Conservation (phyloP, 2,329 filamentous ascomycete genomes). For the Phyllosticta citribraziliensis region DNA sequence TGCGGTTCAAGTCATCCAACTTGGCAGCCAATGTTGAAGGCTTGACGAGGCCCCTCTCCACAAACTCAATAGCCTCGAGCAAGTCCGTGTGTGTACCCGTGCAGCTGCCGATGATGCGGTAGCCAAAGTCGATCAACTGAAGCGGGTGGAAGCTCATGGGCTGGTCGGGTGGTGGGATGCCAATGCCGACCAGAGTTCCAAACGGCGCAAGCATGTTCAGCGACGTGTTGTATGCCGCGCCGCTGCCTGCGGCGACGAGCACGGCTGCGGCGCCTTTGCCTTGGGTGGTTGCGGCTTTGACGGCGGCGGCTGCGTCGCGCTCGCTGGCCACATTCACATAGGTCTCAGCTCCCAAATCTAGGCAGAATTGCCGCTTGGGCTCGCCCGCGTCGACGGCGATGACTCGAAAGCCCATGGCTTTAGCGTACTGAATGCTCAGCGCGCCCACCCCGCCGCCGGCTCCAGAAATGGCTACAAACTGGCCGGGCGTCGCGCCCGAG, state of each 20-base stretch:
- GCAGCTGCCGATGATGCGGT: conserved; percentile 34
- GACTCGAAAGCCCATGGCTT: conserved; percentile 40
- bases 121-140: conserved; percentile 3
- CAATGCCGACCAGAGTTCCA: conserved; percentile 23
- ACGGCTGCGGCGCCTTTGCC: conserved; percentile 11
- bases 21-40: conserved; percentile 1
- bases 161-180: conserved; percentile 16
- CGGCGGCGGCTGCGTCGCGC: conserved; percentile 23
- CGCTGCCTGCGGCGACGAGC: conserved; percentile 12
- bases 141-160: conserved; percentile 8
- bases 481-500: conserved; percentile 39
- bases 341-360: conserved; percentile 43
- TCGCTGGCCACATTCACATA: conserved; percentile 40
- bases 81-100: conserved; percentile 36
- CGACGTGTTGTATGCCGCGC: conserved; percentile 24
- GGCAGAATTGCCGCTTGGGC: conserved; percentile 34
- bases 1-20: conserved; percentile 3
- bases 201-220: conserved; percentile 19
- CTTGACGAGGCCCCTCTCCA: conserved; percentile 4
- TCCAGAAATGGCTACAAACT: conserved; percentile 48
- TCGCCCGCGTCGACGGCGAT: conserved; percentile 44
- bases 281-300: conserved; percentile 25
- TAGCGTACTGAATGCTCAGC: conserved; percentile 43
- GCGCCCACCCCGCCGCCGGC: conserved; percentile 48
- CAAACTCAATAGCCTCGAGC: conserved; percentile 25